Conservation (phyloP, 805 yeast species). For the Grigorovia humatica region DNA sequence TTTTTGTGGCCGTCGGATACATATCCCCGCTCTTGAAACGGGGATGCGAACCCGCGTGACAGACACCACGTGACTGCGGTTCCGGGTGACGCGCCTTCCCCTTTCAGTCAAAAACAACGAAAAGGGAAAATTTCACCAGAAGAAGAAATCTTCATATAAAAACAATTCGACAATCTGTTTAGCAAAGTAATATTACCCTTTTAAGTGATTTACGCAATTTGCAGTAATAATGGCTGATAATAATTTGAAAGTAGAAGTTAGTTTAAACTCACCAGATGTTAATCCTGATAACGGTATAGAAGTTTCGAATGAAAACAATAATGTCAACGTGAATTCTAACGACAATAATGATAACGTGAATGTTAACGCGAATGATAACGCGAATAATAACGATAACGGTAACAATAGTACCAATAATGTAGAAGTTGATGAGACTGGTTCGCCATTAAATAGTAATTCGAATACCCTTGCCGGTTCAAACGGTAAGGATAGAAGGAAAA, state of each 20-base stretch:
- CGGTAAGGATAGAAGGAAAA: constrained; percentile 64
- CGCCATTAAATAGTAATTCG: not conserved
- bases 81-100: not conserved
- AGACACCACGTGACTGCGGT: not conserved
- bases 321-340: not conserved
- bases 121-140: not conserved
- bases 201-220: not conserved
- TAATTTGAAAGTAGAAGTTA: not conserved
- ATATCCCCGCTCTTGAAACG: not conserved
- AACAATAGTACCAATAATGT: not conserved
- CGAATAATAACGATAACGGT: not conserved
- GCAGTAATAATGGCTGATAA: not conserved
- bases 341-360: not conserved
- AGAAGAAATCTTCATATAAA: not conserved
- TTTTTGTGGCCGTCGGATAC: too few species aligned
- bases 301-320: not conserved
- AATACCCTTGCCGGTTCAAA: not conserved
- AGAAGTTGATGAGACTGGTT: not conserved
- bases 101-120: not conserved
- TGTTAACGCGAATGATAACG: not conserved
- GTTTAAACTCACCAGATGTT: not conserved
- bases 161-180: not conserved
- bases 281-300: not conserved
- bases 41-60: not conserved
- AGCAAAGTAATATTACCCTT: not conserved